phyloP scores from a whole-genome alignment of 257 asterid genomes.

The Nicotiana benthamiana region DNA sequence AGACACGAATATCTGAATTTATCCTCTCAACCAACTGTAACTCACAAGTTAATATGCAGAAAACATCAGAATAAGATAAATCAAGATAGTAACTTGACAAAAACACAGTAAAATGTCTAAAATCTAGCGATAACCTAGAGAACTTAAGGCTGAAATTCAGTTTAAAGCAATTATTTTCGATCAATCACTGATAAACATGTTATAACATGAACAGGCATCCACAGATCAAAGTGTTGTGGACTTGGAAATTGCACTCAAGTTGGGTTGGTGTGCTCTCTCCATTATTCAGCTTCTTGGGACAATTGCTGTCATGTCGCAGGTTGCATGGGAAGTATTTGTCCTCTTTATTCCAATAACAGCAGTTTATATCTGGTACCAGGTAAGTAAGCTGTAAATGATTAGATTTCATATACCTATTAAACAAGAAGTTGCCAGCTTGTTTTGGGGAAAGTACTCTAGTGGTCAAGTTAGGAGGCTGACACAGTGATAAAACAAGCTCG shows the following conservation, averaged over 20 bases:
- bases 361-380: slow-evolving; percentile 91
- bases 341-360: slow-evolving; percentile 91
- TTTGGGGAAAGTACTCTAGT: not conserved
- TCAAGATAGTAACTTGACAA: not conserved
- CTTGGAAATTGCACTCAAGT: slow-evolving; percentile 73
- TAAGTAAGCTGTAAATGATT: slow-evolving; percentile 15
- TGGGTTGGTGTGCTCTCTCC: slow-evolving; percentile 95
- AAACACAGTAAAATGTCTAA: not conserved
- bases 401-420: not conserved
- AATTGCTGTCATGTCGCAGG: slow-evolving; percentile 90
- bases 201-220: slow-evolving; percentile 46
- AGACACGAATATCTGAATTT: not conserved
- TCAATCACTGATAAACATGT: not conserved
- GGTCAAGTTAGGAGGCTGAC: not conserved
- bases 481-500: not conserved
- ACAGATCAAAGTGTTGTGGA: slow-evolving; percentile 88
- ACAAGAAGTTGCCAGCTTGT: not conserved
- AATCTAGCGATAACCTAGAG: not conserved
- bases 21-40: not conserved
- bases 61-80: not conserved
- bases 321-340: slow-evolving; percentile 91
- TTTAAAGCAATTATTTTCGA: not conserved
- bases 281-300: slow-evolving; percentile 85
- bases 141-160: not conserved
- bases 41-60: not conserved